Conservation (phyloP, 192 early-diverging fungal species). For the Funneliformis geosporum region DNA sequence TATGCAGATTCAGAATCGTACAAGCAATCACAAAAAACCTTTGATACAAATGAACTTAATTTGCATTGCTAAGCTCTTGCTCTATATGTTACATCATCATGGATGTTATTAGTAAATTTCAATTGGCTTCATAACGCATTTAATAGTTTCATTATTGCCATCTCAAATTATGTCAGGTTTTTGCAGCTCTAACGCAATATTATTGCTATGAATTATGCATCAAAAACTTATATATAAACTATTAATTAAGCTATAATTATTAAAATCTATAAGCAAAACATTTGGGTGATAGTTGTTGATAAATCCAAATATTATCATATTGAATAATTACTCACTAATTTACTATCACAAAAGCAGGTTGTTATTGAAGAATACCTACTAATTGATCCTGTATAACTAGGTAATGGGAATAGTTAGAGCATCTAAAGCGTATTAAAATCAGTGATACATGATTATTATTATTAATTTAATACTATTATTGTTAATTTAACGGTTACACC, state of each 20-base stretch:
- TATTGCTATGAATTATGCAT: neutral
- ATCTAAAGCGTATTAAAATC: no score
- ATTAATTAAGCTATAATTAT: neutral
- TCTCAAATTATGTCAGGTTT: neutral
- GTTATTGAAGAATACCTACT: constrained; percentile 2
- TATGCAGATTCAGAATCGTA: constrained; percentile 2
- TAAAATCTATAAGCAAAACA: neutral
- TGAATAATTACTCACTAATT: neutral
- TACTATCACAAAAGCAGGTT: neutral
- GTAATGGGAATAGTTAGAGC: no score
- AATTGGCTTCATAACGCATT: neutral
- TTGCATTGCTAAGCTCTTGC: neutral
- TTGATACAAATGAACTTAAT: neutral
- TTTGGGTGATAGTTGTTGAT: no score
- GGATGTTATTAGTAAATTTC: neutral
- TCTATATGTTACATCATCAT: neutral
- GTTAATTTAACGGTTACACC: no score
- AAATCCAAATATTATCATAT: neutral
- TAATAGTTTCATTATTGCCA: no score
- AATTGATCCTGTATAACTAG: neutral
- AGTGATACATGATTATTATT: no score
- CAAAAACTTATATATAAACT: neutral
- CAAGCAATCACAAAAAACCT: neutral
- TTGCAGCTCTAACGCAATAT: neutral
- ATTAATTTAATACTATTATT: no score